Evolutionary conservation across 805 yeast genomes (phyloP).

Genomic region (baker's yeast (Saccharomyces cerevisiae)): DNA sequence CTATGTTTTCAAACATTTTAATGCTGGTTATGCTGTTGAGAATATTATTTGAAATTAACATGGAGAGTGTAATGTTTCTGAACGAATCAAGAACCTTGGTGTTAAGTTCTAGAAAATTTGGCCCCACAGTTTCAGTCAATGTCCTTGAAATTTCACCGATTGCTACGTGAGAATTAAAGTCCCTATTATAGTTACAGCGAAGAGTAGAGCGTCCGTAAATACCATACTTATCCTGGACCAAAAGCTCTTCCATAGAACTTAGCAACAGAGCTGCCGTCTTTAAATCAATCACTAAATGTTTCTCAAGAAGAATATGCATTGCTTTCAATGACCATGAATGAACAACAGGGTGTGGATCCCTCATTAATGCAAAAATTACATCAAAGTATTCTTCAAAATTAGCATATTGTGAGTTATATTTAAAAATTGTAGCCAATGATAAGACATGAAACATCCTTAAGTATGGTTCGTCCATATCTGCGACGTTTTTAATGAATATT

Average conservation of each 20-base stretch:
- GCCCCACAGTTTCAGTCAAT: conserved; percentile 49
- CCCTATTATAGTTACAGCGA: conserved; percentile 43
- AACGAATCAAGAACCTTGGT: conserved; percentile 25
- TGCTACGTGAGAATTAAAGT: conserved; percentile 37
- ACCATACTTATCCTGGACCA: conserved; percentile 44
- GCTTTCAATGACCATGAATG: conserved; percentile 66
- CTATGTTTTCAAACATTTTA: conserved; percentile 20
- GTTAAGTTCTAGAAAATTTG: conserved; percentile 37
- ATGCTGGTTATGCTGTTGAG: conserved; percentile 18
- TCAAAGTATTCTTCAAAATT: conserved; percentile 42
- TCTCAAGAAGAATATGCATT: conserved; percentile 46
- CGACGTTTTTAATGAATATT: conserved; percentile 54
- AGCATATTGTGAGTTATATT: conserved; percentile 31
- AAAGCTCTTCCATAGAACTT: conserved; percentile 32
- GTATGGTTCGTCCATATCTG: conserved; percentile 55
- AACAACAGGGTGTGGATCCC: conserved; percentile 81
- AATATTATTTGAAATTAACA: conserved; percentile 31
- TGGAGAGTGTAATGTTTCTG: conserved; percentile 32
- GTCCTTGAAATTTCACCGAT: conserved; percentile 38
- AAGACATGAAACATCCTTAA: conserved; percentile 52
- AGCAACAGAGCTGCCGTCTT: conserved; percentile 39
- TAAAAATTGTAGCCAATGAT: conserved; percentile 41
- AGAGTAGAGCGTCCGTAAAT: conserved; percentile 36
- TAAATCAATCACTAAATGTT: conserved; percentile 41
- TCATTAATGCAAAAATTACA: conserved; percentile 49